Conservation (phyloP, 352 stramenopile species). For the Phytophthora pisi region DNA sequence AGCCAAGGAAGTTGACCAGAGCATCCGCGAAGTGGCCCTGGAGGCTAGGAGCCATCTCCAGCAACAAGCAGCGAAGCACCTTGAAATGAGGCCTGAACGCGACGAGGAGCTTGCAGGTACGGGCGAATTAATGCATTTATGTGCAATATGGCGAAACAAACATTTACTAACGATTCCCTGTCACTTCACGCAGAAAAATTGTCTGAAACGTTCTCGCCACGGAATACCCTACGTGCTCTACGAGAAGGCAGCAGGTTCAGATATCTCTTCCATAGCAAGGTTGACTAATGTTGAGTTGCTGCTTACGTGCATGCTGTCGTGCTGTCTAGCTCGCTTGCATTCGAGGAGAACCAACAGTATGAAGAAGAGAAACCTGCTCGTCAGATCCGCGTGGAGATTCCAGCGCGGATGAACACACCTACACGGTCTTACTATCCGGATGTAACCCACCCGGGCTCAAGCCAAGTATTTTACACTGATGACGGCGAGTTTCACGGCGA, state of each 20-base stretch:
- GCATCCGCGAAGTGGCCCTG: constrained; percentile 65
- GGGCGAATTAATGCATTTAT: background rate
- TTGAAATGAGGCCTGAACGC: constrained; percentile 39
- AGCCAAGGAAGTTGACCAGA: constrained; percentile 65
- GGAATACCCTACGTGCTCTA: constrained; percentile 45
- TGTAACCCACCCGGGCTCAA: constrained; percentile 1
- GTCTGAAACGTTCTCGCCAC: constrained; percentile 71
- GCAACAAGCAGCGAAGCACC: constrained; percentile 51
- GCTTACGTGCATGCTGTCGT: constrained; percentile 5
- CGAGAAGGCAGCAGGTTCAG: constrained; percentile 52
- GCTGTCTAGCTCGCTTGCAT: constrained; percentile 23
- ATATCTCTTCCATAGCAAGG: background rate
- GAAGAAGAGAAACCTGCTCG: constrained; percentile 26
- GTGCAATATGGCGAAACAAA: background rate
- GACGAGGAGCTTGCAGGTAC: constrained; percentile 38
- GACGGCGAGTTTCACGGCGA: constrained; percentile 18
- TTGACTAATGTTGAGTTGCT: background rate
- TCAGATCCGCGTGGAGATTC: constrained; percentile 33
- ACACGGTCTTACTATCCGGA: constrained; percentile 5
- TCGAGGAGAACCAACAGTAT: constrained; percentile 27
- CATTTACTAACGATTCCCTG: background rate
- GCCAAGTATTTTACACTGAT: constrained; percentile 8
- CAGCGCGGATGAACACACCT: constrained; percentile 20
- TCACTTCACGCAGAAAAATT: constrained; percentile 40
- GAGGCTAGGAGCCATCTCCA: constrained; percentile 63